Evolutionary conservation across 1,139 yeast species (phyloP).

Genomic region (Blastobotrys ciferrii): DNA sequence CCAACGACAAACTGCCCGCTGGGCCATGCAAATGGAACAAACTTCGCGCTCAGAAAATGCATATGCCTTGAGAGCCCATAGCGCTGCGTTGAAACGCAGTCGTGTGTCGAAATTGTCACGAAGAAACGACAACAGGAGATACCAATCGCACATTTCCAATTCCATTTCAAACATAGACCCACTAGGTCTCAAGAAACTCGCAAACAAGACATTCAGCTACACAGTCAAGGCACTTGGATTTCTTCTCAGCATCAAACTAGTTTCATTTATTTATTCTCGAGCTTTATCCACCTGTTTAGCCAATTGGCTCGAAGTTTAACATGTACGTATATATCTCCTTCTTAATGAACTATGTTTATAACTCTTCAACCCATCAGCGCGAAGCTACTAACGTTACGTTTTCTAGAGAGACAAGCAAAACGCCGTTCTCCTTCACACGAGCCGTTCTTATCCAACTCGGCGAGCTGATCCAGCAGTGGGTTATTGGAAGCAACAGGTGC

Average conservation of each 20-base stretch:
- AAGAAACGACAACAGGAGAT: background rate
- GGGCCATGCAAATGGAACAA: conserved; percentile 32
- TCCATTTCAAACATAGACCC: conserved; percentile 32
- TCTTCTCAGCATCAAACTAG: conserved; percentile 22
- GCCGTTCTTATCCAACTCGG: too few species aligned
- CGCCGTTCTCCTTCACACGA: too few species aligned
- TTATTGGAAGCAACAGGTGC: too few species aligned
- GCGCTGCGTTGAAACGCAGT: conserved; percentile 3
- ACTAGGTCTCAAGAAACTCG: conserved; percentile 22
- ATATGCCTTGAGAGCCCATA: conserved; percentile 14
- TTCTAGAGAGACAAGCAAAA: too few species aligned
- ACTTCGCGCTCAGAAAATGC: conserved; percentile 27
- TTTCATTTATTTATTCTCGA: conserved; percentile 17
- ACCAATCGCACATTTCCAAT: conserved; percentile 20
- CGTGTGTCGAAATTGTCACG: background rate
- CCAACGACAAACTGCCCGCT: conserved; percentile 28
- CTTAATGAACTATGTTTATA: background rate
- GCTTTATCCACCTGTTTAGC: background rate
- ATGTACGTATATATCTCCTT: background rate
- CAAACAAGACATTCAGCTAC: conserved; percentile 18
- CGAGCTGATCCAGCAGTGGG: too few species aligned
- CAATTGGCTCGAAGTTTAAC: background rate
- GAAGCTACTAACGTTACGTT: too few species aligned
- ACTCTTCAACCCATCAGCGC: background rate
- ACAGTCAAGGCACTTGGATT: conserved; percentile 25